Evolutionary conservation across 371 early-diverging fungal species (phyloP).

Genomic region (Mucor piriformis): DNA sequence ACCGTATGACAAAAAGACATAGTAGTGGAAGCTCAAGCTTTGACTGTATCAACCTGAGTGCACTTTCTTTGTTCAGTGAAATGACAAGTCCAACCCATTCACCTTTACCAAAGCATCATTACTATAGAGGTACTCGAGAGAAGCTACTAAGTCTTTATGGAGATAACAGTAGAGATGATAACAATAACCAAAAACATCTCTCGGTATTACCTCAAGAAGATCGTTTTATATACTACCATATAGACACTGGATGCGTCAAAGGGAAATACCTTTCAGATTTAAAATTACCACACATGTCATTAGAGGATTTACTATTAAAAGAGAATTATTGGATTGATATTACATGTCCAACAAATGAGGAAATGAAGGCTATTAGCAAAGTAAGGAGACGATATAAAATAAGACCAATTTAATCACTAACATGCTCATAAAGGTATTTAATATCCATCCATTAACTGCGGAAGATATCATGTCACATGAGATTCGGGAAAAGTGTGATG

Average conservation of each 20-base stretch:
- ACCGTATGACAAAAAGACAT: background rate
- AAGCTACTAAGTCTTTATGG: conserved; percentile 38
- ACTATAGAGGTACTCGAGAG: background rate
- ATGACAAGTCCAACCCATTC: background rate
- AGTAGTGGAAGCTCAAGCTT: background rate
- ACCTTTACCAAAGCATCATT: background rate
- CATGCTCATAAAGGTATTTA: conserved; percentile 41
- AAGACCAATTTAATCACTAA: too few species aligned
- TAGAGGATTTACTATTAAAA: conserved; percentile 53
- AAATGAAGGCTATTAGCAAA: conserved; percentile 74
- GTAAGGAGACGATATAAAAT: conserved; percentile 24
- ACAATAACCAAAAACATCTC: background rate
- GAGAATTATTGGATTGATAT: conserved; percentile 91
- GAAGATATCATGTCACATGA: conserved; percentile 91
- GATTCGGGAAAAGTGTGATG: conserved; percentile 89
- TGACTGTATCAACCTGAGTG: background rate
- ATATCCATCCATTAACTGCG: conserved; percentile 83
- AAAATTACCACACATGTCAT: conserved; percentile 18
- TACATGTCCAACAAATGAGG: conserved; percentile 74
- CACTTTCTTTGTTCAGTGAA: conserved; percentile 3
- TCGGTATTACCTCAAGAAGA: conserved; percentile 1
- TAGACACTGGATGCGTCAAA: conserved; percentile 39
- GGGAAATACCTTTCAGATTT: conserved; percentile 27
- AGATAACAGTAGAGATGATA: conserved; percentile 17
- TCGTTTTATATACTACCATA: conserved; percentile 40